These are phyloP conservation scores for Leccinum angustisporum DNA, from an alignment of 1,284 basidiomycete species.

Conservation along the genomic window DNA sequence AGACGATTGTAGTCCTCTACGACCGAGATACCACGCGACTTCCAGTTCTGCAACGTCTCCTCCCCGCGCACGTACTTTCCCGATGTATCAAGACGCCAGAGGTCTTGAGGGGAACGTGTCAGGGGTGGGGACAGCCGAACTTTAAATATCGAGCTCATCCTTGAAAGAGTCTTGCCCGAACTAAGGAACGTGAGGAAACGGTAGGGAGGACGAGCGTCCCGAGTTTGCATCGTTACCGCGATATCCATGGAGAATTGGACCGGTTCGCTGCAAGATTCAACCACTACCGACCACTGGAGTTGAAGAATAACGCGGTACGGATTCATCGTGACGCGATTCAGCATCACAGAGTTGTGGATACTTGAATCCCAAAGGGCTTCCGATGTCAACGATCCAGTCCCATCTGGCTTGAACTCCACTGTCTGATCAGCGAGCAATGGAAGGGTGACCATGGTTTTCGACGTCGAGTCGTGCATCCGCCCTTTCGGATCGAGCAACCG, in stretches of 20 bases:
- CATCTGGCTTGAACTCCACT: conserved; percentile 78
- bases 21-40: conserved; percentile 81
- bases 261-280: conserved; percentile 83
- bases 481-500: conserved; percentile 86
- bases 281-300: conserved; percentile 74
- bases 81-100: conserved; percentile 94
- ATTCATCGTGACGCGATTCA: conserved; percentile 82
- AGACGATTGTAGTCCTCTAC: conserved; percentile 83
- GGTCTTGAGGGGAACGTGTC: conserved; percentile 83
- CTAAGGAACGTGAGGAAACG: conserved; percentile 75
- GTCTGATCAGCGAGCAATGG: conserved; percentile 72
- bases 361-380: conserved; percentile 92
- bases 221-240: conserved; percentile 81
- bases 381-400: conserved; percentile 69
- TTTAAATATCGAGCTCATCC: conserved; percentile 80
- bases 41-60: conserved; percentile 81
- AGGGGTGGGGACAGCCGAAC: conserved; percentile 82
- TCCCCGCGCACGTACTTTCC: conserved; percentile 93
- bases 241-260: conserved; percentile 87
- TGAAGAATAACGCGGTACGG: conserved; percentile 82
- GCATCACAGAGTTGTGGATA: conserved; percentile 81
- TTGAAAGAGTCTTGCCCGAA: conserved; percentile 69
- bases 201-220: conserved; percentile 85
- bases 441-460: conserved; percentile 66
- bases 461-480: conserved; percentile 71